These are phyloP conservation scores for Irpex sp. DNA, from an alignment of 1,284 basidiomycete genomes.

Conservation along the genomic window DNA sequence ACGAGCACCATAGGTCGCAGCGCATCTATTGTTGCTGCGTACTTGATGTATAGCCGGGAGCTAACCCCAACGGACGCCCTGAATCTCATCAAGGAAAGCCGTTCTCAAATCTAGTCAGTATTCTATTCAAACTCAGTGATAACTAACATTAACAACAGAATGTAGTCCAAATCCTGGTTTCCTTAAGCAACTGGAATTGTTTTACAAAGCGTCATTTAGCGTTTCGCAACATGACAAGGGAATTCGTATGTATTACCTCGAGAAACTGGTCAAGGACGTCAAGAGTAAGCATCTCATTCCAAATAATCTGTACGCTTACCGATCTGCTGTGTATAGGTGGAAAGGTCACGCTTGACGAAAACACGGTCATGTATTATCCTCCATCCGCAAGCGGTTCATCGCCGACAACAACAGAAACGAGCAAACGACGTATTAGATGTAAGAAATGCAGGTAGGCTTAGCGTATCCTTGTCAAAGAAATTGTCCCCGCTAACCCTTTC, in stretches of 20 bases:
- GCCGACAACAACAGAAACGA: slow-evolving; percentile 52
- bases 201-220: slow-evolving; percentile 67
- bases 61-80: slow-evolving; percentile 68
- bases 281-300: slow-evolving; percentile 54
- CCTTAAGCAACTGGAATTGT: slow-evolving; percentile 73
- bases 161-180: slow-evolving; percentile 78
- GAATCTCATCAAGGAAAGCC: slow-evolving; percentile 57
- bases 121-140: background rate
- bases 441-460: slow-evolving; percentile 75
- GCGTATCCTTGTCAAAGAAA: too few relatives aligned
- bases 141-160: background rate
- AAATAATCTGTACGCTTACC: background rate
- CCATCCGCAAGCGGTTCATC: slow-evolving; percentile 45
- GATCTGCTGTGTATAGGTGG: slow-evolving; percentile 2
- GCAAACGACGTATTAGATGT: slow-evolving; percentile 76
- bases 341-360: slow-evolving; percentile 9
- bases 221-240: slow-evolving; percentile 68
- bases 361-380: slow-evolving; percentile 45
- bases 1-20: slow-evolving; percentile 56
- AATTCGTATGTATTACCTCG: slow-evolving; percentile 79
- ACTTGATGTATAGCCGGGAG: slow-evolving; percentile 72
- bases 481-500: background rate
- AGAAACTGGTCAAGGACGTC: slow-evolving; percentile 68
- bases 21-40: slow-evolving; percentile 79
- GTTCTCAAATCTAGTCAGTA: slow-evolving; percentile 71